These are phyloP conservation scores for Mycosarcoma maydis DNA, from an alignment of 1,284 basidiomycete genomes.

Conservation along the genomic window DNA sequence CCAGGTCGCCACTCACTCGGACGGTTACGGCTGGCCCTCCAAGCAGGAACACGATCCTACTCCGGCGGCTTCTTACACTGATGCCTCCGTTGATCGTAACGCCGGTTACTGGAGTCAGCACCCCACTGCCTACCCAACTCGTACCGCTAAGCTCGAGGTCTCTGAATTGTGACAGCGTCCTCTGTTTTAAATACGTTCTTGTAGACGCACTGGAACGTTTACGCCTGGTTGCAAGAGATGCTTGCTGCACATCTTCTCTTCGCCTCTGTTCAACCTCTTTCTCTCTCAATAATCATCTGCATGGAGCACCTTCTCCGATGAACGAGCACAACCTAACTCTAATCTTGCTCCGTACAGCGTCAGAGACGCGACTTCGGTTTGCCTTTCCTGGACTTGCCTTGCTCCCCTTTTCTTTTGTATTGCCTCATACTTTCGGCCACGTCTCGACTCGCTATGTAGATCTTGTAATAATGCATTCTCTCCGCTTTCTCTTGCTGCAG, in stretches of 20 bases:
- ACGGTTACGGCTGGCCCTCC: constrained; percentile 42
- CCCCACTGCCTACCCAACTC: constrained; percentile 29
- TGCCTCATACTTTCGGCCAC: too few species aligned
- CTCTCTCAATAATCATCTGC: constrained; percentile 3
- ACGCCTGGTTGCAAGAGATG: background rate
- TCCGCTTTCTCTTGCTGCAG: background rate
- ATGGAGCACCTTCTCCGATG: constrained; percentile 4
- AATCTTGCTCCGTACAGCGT: constrained; percentile 9
- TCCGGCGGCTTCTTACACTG: constrained; percentile 53
- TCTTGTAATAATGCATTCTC: constrained; percentile 23
- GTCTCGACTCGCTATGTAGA: constrained; percentile 14
- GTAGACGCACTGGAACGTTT: constrained; percentile 3
- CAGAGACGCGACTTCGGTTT: background rate
- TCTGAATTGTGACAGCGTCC: constrained; percentile 19
- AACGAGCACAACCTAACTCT: background rate
- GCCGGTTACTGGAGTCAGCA: constrained; percentile 45
- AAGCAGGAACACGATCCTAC: constrained; percentile 70
- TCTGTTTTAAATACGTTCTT: background rate
- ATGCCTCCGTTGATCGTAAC: constrained; percentile 30
- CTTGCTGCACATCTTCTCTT: background rate
- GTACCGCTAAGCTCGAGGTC: constrained; percentile 33
- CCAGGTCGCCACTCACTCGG: constrained; percentile 24
- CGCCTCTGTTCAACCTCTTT: background rate
- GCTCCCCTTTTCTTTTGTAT: too few species aligned
- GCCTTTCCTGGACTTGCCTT: background rate